Evolutionary conservation across 1,139 yeast species (phyloP), one percentile per base, ranked within the genome.

Genomic region (Suhomyces wounanorum): DNA sequence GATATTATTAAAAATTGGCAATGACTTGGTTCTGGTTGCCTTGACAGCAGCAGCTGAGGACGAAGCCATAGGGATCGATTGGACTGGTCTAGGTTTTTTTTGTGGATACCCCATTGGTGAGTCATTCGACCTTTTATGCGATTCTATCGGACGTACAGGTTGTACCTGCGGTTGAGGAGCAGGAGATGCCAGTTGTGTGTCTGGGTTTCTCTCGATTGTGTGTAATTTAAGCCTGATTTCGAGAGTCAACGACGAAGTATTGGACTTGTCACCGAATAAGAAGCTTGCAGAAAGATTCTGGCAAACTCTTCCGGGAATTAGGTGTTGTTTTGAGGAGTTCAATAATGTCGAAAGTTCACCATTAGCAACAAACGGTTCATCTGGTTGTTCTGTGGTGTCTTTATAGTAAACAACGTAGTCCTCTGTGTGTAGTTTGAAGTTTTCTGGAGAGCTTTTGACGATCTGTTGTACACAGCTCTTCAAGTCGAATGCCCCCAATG

Each of bases 331-430:
- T 7, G 68, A 52, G 36, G 68, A 59, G 18, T 60, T 49, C 10
- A 75, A 54, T 39, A 76, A 62, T 35, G 75, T 72, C 1, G 89
- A 82, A 45, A 84, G 72, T 21, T 83, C 73, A 0, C 94, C 94
- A 57, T 83, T 80, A 17, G 89, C 85, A 9, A 87, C 94, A 63
- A 84, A 83, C 1, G 94, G 94, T 65, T 87, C 92, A 60, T 84
- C 89, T 6, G 82, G 83, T 60, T 77, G 81, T 63, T 87, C 94
- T 31, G 87, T 81, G 45, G 86, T 79, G 63, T 87, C 94, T 59
- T 83, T 84, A 57, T 83, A 85, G 65, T 87, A 87, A 17, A 87
- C 82, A 40, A 88, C 87, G 62, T 83, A 86, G 61, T 87, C 94
- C 52, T 73, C 73, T 1, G 70, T 52, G 18, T 70, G 67, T 52